Percentiles rank a stretch among this genome's conserved stretches.
Evolutionary conservation across 306 rosid genomes (phyloP).

Genomic region (Abrus pulchellus): DNA sequence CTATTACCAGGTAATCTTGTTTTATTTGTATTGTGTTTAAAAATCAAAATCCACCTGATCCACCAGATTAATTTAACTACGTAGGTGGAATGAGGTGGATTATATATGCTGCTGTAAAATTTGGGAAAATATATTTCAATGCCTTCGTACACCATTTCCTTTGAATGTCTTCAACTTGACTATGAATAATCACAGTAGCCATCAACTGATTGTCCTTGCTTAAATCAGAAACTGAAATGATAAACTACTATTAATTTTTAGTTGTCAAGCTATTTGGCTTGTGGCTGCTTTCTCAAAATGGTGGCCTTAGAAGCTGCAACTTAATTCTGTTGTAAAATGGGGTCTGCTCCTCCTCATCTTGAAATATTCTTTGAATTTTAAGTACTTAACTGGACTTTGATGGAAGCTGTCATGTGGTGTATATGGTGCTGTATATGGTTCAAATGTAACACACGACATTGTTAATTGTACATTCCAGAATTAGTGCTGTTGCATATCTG

Average conservation of each 20-base stretch:
- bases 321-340: slow-evolving; percentile 13
- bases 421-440: neutral
- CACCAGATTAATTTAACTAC: neutral
- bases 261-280: neutral
- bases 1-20: slow-evolving; percentile 62
- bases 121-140: neutral
- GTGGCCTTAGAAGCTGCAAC: neutral
- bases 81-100: neutral
- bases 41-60: neutral
- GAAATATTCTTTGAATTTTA: neutral
- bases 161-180: neutral
- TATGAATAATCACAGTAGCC: neutral
- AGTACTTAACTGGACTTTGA: neutral
- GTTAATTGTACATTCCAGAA: slow-evolving; percentile 62
- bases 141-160: neutral
- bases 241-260: neutral
- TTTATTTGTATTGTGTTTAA: neutral
- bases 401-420: slow-evolving; percentile 21
- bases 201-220: too few species aligned
- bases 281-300: slow-evolving; percentile 37
- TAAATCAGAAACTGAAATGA: neutral
- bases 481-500: slow-evolving; percentile 92
- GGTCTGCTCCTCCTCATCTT: neutral
- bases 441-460: slow-evolving; percentile 11
- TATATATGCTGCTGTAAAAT: neutral